Evolutionary conservation across 495 filamentous ascomycete genomes (phyloP).

Genomic region (Neurospora sp.): DNA sequence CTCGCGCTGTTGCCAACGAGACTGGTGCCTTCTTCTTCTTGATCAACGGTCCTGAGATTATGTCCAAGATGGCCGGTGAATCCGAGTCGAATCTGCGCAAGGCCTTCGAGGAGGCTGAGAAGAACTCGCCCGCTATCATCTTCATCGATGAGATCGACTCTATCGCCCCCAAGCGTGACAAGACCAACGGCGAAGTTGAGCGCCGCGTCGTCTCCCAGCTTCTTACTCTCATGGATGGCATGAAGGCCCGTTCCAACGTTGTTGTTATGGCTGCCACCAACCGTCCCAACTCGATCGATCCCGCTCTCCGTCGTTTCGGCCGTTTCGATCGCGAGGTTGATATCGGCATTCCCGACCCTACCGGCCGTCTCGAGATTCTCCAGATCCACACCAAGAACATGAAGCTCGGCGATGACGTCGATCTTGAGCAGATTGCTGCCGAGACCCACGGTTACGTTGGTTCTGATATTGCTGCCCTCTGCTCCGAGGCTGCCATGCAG

Average conservation of each 20-base stretch:
- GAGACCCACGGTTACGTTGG: slow-evolving; percentile 99
- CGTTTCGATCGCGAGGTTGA: slow-evolving; percentile 98
- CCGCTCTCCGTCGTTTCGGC: slow-evolving; percentile 91
- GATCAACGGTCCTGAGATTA: slow-evolving; percentile 98
- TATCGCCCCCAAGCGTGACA: slow-evolving; percentile 98
- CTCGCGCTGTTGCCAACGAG: slow-evolving; percentile 96
- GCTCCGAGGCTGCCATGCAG: slow-evolving; percentile 99
- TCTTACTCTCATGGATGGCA: slow-evolving; percentile 96
- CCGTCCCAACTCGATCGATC: slow-evolving; percentile 94
- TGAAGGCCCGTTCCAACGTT: slow-evolving; percentile 97
- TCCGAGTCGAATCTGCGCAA: slow-evolving; percentile 96
- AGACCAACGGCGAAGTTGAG: slow-evolving; percentile 99
- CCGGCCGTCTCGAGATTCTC: slow-evolving; percentile 95
- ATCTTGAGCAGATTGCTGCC: slow-evolving; percentile 90
- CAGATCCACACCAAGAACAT: slow-evolving; percentile 99
- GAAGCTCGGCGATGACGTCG: slow-evolving; percentile 95
- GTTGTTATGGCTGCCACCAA: slow-evolving; percentile 99
- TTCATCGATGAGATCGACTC: slow-evolving; percentile 99
- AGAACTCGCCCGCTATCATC: slow-evolving; percentile 98
- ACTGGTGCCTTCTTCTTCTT: slow-evolving; percentile 99
- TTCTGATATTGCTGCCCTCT: slow-evolving; percentile 97
- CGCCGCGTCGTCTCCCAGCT: slow-evolving; percentile 97
- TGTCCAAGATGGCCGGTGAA: slow-evolving; percentile 99
- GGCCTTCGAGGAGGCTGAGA: slow-evolving; percentile 98
- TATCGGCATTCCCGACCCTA: slow-evolving; percentile 95